Evolutionary conservation across 768 basidiomycete species (phyloP).

Genomic region (Calocybe gangraenosa): DNA sequence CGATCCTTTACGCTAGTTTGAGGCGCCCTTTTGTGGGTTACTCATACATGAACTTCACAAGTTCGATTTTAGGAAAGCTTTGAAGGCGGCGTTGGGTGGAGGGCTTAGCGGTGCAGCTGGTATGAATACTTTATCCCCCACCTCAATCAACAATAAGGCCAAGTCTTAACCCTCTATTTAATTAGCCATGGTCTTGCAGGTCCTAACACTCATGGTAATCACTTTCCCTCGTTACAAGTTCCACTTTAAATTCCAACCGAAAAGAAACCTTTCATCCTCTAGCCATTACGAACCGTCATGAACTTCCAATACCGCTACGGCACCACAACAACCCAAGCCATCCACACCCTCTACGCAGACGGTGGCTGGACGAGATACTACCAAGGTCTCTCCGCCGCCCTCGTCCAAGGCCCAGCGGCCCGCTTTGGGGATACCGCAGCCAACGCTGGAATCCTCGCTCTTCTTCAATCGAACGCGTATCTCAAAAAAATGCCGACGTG

Average conservation of each 20-base stretch:
- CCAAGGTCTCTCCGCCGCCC: conserved; percentile 80
- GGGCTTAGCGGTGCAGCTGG: conserved; percentile 88
- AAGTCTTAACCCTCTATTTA: too few species aligned
- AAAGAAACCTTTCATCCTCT: conserved; percentile 5
- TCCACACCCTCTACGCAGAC: conserved; percentile 64
- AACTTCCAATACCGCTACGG: conserved; percentile 95
- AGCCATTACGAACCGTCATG: conserved; percentile 96
- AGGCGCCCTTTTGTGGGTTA: neutral
- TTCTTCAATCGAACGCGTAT: conserved; percentile 73
- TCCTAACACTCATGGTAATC: conserved; percentile 75
- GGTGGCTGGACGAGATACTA: conserved; percentile 86
- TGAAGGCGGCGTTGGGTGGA: conserved; percentile 84
- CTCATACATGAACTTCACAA: conserved; percentile 22
- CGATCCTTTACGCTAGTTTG: neutral
- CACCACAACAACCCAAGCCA: conserved; percentile 64
- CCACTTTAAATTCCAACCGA: too few species aligned
- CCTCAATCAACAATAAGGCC: too few species aligned
- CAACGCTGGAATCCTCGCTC: conserved; percentile 86
- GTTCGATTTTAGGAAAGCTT: conserved; percentile 77
- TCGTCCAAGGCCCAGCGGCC: conserved; percentile 78
- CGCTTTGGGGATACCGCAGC: conserved; percentile 96
- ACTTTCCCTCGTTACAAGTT: neutral
- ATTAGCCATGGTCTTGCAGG: conserved; percentile 95
- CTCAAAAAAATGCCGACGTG: conserved; percentile 57
- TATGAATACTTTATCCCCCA: too few species aligned